Evolutionary conservation across 2,329 filamentous ascomycete species (phyloP).

Genomic region (Thielaviopsis euricoi): DNA sequence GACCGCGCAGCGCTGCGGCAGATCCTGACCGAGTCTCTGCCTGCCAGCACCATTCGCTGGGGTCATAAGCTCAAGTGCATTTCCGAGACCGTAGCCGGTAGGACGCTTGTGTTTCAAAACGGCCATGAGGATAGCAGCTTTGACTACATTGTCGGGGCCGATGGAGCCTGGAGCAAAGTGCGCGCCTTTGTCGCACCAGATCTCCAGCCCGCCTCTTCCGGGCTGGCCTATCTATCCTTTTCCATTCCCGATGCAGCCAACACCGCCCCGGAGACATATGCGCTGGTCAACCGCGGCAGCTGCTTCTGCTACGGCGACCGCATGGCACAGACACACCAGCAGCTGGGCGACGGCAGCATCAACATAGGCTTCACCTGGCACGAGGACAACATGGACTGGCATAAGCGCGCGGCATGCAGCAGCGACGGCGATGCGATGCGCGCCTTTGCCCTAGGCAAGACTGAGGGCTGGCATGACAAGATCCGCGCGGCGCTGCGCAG

Average conservation of each 20-base stretch:
- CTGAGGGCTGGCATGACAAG: conserved; percentile 25
- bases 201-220: conserved; percentile 27
- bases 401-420: conserved; percentile 21
- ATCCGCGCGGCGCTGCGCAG: conserved; percentile 24
- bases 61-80: conserved; percentile 22
- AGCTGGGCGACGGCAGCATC: conserved; percentile 32
- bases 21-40: conserved; percentile 28
- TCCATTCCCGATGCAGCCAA: conserved; percentile 24
- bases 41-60: conserved; percentile 29
- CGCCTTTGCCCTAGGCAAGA: conserved; percentile 21
- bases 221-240: conserved; percentile 27
- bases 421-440: conserved; percentile 24
- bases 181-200: conserved; percentile 21
- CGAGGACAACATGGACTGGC: conserved; percentile 24
- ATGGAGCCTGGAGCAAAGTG: conserved; percentile 24
- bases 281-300: conserved; percentile 30
- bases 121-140: conserved; percentile 20
- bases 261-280: conserved; percentile 25
- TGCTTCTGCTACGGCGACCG: conserved; percentile 28
- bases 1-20: conserved; percentile 29
- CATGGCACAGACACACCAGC: conserved; percentile 22
- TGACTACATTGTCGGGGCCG: conserved; percentile 23
- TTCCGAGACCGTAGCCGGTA: conserved; percentile 20
- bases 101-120: conserved; percentile 24
- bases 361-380: conserved; percentile 23